These are phyloP conservation scores for Caryopteris hybrid DNA, from an alignment of 305 asterid species.

Conservation along the genomic window DNA sequence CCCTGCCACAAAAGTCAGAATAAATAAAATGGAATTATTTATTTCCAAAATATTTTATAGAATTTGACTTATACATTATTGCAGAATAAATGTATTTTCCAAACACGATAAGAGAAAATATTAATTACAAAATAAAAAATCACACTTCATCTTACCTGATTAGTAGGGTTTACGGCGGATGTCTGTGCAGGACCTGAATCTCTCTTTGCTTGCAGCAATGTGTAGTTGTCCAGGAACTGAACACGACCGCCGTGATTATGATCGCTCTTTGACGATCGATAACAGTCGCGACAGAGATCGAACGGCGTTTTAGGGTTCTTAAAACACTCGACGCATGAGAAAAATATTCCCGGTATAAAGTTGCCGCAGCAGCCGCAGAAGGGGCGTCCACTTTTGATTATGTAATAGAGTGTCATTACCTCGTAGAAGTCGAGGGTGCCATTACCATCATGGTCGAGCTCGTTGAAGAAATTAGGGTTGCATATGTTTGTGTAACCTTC, in stretches of 20 bases:
- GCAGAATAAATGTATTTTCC: no score
- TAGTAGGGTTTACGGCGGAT: not conserved
- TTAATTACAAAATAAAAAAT: no score
- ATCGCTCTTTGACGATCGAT: slow-evolving; percentile 4
- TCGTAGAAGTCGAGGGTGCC: slow-evolving; percentile 33
- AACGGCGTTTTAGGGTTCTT: not conserved
- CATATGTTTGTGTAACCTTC: slow-evolving; percentile 28
- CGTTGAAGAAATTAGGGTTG: slow-evolving; percentile 23
- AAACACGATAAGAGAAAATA: no score
- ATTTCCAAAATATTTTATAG: no score
- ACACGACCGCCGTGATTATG: slow-evolving; percentile 22
- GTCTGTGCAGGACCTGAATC: slow-evolving; percentile 10
- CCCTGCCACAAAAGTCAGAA: no score
- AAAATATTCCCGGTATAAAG: slow-evolving; percentile 29
- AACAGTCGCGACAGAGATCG: slow-evolving; percentile 21
- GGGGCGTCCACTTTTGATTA: slow-evolving; percentile 36
- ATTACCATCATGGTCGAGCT: slow-evolving; percentile 23
- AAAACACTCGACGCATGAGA: slow-evolving; percentile 33
- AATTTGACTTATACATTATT: no score
- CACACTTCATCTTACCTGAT: no score
- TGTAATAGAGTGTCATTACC: slow-evolving; percentile 31
- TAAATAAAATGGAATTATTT: no score
- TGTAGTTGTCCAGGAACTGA: slow-evolving; percentile 31
- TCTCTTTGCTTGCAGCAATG: slow-evolving; percentile 20
- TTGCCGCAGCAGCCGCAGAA: slow-evolving; percentile 27